phyloP scores from a whole-genome alignment of 345 rosid genomes.

The Crucihimalaya himalaica region DNA sequence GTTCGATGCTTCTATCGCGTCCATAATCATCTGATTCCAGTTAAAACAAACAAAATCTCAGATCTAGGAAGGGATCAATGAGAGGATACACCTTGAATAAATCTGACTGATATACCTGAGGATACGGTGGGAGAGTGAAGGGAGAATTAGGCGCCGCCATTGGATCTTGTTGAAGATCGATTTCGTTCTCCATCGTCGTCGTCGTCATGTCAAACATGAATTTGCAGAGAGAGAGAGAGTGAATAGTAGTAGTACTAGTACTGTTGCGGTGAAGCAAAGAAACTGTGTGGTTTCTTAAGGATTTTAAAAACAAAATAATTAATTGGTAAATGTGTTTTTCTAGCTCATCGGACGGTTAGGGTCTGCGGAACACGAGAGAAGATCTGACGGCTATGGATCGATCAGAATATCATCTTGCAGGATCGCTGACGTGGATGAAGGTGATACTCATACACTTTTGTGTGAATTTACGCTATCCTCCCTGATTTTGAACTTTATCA shows the following conservation, averaged over 20 bases:
- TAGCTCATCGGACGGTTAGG: slow-evolving; percentile 45
- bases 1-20: slow-evolving; percentile 63
- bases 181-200: slow-evolving; percentile 29
- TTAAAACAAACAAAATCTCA: background rate
- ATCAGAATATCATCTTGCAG: slow-evolving; percentile 5
- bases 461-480: background rate
- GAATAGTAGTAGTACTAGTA: background rate
- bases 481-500: slow-evolving; percentile 8
- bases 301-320: background rate
- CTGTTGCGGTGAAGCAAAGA: slow-evolving; percentile 30
- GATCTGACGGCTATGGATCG: slow-evolving; percentile 38
- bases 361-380: background rate
- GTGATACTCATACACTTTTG: background rate
- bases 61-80: background rate
- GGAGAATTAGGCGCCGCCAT: background rate
- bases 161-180: background rate
- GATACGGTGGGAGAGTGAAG: slow-evolving; percentile 40
- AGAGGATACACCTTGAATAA: background rate
- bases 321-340: background rate
- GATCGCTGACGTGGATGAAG: slow-evolving; percentile 42
- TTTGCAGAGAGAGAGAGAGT: background rate
- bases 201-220: slow-evolving; percentile 30
- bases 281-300: background rate
- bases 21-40: slow-evolving; percentile 61
- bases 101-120: slow-evolving; percentile 33